Evolutionary conservation across 352 stramenopile genomes (phyloP).

Genomic region (Phytopythium boreale): DNA sequence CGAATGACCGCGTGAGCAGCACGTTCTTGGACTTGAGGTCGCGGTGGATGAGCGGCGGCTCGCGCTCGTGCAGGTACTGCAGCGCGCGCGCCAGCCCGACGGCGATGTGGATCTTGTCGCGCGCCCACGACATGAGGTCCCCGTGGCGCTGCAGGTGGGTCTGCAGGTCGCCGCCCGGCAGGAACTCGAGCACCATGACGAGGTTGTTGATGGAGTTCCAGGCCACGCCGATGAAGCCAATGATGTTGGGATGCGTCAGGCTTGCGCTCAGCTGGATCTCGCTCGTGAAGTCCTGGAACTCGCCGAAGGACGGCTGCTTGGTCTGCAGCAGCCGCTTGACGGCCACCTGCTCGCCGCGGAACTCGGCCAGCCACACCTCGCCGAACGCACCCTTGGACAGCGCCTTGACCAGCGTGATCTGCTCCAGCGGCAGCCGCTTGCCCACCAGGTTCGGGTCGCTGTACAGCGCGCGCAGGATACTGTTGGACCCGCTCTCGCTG

Average conservation of each 20-base stretch:
- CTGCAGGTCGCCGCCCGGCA: constrained; percentile 19
- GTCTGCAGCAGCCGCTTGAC: constrained; percentile 39
- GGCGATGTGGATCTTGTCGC: constrained; percentile 26
- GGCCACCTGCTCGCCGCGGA: constrained; percentile 13
- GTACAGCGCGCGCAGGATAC: not conserved
- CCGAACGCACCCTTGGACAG: constrained; percentile 39
- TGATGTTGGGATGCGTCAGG: constrained; percentile 48
- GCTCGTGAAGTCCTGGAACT: constrained; percentile 27
- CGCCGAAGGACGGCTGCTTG: not conserved
- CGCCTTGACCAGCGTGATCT: constrained; percentile 14
- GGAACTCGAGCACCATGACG: constrained; percentile 33
- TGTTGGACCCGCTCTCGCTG: not conserved
- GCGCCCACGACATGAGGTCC: constrained; percentile 24
- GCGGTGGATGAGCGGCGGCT: constrained; percentile 32
- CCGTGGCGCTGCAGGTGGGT: constrained; percentile 15
- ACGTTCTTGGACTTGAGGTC: constrained; percentile 47
- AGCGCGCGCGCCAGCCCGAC: constrained; percentile 25
- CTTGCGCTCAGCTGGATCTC: constrained; percentile 35
- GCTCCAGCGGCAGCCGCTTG: constrained; percentile 23
- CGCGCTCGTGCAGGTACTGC: constrained; percentile 22
- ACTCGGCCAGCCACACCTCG: constrained; percentile 47
- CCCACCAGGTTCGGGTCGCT: constrained; percentile 24
- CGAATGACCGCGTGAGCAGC: constrained; percentile 45
- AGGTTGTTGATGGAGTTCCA: constrained; percentile 41
- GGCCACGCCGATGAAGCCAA: constrained; percentile 46